Evolutionary conservation across 306 rosid genomes (phyloP), one percentile per base, ranked within the genome.

Genomic region (Cicer judaicum): DNA sequence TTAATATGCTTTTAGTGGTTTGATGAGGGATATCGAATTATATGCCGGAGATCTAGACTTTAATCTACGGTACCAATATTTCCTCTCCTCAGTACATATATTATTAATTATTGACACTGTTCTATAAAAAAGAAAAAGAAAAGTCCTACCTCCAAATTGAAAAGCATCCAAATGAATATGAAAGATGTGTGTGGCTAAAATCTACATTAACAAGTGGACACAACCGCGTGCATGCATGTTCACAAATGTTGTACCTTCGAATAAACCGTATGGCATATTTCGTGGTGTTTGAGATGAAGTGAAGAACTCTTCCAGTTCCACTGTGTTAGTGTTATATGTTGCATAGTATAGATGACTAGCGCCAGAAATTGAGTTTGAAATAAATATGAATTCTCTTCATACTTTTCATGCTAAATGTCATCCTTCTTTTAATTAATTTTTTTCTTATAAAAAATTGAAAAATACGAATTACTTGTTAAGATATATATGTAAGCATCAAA

Each of bases 91-190:
- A 3, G 34, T 29, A 29, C 34, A 29, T 29, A 29, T 29, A 29
- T 29, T 29, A 29, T 4, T 29, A 29, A 29, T 29, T 29, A 29
- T 29, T 29, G 5, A 29, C 34, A 29, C 0, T 29, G 34, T 29
- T 29, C 34, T 3, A 29, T 29, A 3, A 29, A 29, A 29, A 29
- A 29, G 5, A 3, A 29, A 29, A 29, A 29, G 5, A 29, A 29
- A 29, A 29, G 7, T 60, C 48, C 49, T 7, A 62, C 62, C 55
- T 63, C 42, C 15, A 50, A 48, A 64, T 36, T 39, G 53, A 48
- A 75, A 16, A 75, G 49, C 43, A 50, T 16, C 5, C 34, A 63
- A 38, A 41, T 74, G 72, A 19, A 74, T 47, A 50, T 52, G 44
- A 64, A 63, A 52, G 73, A 53, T 40, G 13, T 10, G 43, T 74